phyloP scores from a whole-genome alignment of 2,329 filamentous ascomycete genomes.

The Alternaria solani region DNA sequence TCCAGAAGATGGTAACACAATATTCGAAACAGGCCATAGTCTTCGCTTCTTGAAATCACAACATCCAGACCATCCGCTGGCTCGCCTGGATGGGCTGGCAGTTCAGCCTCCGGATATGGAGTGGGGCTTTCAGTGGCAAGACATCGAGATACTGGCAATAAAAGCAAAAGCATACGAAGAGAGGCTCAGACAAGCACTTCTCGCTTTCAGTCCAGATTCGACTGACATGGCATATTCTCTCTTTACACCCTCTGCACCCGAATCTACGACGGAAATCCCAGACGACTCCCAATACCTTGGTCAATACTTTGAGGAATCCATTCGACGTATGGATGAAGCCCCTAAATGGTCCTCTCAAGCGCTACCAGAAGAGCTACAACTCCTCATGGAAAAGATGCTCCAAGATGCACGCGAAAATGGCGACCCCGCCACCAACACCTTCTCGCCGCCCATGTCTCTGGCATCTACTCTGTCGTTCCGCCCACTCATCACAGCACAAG shows the following conservation, averaged over 20 bases:
- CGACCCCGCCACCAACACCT: constrained; percentile 19
- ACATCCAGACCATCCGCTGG: constrained; percentile 75
- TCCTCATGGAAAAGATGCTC: constrained; percentile 34
- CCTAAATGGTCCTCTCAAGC: constrained; percentile 21
- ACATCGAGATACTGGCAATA: constrained; percentile 69
- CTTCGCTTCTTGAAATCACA: constrained; percentile 74
- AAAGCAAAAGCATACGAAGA: constrained; percentile 65
- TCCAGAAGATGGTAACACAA: constrained; percentile 70
- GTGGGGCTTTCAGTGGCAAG: constrained; percentile 77
- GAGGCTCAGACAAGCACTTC: constrained; percentile 44
- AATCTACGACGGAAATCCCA: constrained; percentile 2
- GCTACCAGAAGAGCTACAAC: constrained; percentile 41
- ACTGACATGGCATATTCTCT: not conserved
- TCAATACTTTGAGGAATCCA: constrained; percentile 39
- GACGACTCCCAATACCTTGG: constrained; percentile 19
- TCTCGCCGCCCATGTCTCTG: constrained; percentile 63
- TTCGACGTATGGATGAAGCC: constrained; percentile 33
- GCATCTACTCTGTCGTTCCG: constrained; percentile 76
- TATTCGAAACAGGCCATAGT: constrained; percentile 84
- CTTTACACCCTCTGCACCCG: not conserved
- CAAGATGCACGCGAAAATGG: not conserved
- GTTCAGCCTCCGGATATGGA: constrained; percentile 65
- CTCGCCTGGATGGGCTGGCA: constrained; percentile 59
- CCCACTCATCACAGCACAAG: constrained; percentile 76
- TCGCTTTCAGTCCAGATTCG: constrained; percentile 31